Evolutionary conservation across 2,329 filamentous ascomycete species (phyloP).

Genomic region (Exophiala viscosa): DNA sequence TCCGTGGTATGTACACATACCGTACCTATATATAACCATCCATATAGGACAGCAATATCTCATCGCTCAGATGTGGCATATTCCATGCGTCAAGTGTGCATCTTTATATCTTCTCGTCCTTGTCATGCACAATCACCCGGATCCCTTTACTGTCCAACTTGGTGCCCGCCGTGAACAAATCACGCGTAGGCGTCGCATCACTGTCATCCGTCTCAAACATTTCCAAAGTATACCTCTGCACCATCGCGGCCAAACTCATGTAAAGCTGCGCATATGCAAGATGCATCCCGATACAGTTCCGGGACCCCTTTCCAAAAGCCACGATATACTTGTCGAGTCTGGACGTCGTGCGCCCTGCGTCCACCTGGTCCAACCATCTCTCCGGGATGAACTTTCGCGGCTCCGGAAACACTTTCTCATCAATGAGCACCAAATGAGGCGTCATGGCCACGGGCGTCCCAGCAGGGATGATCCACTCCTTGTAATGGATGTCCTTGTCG

Average conservation of each 20-base stretch:
- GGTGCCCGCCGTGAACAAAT: slow-evolving; percentile 25
- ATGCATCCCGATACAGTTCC: slow-evolving; percentile 36
- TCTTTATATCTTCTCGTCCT: slow-evolving; percentile 14
- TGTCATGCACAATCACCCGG: slow-evolving; percentile 23
- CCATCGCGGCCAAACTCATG: slow-evolving; percentile 28
- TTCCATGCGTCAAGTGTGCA: background rate
- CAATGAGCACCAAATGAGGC: slow-evolving; percentile 30
- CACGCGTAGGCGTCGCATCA: slow-evolving; percentile 20
- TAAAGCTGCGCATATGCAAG: slow-evolving; percentile 31
- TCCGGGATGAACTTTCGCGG: slow-evolving; percentile 31
- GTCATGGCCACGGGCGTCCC: slow-evolving; percentile 32
- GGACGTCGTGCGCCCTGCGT: slow-evolving; percentile 9
- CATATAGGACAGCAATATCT: too few species aligned
- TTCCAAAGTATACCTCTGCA: slow-evolving; percentile 24
- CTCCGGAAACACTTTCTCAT: slow-evolving; percentile 34
- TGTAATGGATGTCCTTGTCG: slow-evolving; percentile 31
- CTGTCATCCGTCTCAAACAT: slow-evolving; percentile 25
- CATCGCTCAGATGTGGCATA: too few species aligned
- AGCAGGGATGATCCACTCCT: slow-evolving; percentile 33
- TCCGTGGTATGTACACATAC: too few species aligned
- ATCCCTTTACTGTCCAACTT: slow-evolving; percentile 30
- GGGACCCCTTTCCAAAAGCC: slow-evolving; percentile 36
- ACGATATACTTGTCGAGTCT: slow-evolving; percentile 34
- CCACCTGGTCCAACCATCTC: slow-evolving; percentile 30
- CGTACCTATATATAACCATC: too few species aligned